Evolutionary conservation across 768 basidiomycete species (phyloP).

Genomic region (Tricholoma terreum): DNA sequence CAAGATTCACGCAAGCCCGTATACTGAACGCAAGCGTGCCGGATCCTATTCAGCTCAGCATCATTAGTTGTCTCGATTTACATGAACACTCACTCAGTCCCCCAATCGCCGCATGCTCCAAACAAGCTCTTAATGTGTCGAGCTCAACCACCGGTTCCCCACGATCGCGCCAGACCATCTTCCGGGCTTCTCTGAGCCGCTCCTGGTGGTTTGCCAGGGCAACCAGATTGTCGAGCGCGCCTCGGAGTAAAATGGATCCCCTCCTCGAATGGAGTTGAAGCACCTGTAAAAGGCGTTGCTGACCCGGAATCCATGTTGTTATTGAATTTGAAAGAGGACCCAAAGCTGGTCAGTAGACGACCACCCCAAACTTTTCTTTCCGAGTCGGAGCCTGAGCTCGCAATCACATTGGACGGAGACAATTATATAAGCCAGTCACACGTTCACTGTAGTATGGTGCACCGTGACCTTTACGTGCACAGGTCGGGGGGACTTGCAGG

Average conservation of each 20-base stretch:
- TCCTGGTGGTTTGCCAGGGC: conserved; percentile 85
- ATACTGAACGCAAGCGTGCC: conserved; percentile 78
- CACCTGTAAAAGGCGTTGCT: conserved; percentile 8
- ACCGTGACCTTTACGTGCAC: too few species aligned
- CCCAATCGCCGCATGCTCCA: conserved; percentile 71
- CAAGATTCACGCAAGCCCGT: conserved; percentile 78
- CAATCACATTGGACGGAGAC: too few species aligned
- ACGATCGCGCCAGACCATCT: conserved; percentile 78
- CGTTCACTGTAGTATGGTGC: too few species aligned
- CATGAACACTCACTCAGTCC: conserved; percentile 57
- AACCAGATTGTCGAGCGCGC: conserved; percentile 74
- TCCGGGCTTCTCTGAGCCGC: conserved; percentile 64
- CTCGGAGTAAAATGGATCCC: conserved; percentile 50
- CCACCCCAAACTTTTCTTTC: too few species aligned
- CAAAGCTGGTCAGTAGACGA: too few species aligned
- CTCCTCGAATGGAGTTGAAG: conserved; percentile 17
- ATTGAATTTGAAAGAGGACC: not conserved
- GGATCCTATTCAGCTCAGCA: conserved; percentile 52
- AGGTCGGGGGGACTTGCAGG: too few species aligned
- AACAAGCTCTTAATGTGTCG: conserved; percentile 56
- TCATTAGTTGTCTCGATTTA: not conserved
- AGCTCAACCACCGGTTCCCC: conserved; percentile 76
- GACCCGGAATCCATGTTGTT: conserved; percentile 13
- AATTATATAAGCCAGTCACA: too few species aligned
- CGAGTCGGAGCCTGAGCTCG: too few species aligned